Percentiles rank a stretch among this genome's conserved stretches.
Conservation (phyloP, 2,329 filamentous ascomycete species). For the Podosphaera aphanis region DNA sequence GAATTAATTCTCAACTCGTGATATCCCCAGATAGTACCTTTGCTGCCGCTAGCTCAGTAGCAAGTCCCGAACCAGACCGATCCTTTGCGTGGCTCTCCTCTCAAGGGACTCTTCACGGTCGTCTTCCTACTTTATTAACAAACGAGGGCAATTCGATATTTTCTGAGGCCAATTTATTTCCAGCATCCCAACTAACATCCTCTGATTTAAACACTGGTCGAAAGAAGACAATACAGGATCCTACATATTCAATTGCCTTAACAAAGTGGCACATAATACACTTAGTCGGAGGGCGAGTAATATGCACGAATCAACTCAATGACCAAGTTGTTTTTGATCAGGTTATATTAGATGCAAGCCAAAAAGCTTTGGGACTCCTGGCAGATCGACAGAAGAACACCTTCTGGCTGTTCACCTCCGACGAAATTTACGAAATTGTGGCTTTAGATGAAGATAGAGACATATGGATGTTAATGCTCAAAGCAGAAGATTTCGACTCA, state of each 20-base stretch:
- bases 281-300: slow-evolving; percentile 58
- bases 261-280: slow-evolving; percentile 86
- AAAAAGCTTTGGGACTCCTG: slow-evolving; percentile 61
- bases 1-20: slow-evolving; percentile 41
- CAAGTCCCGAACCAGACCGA: slow-evolving; percentile 38
- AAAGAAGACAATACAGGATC: slow-evolving; percentile 42
- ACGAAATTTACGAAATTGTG: slow-evolving; percentile 85
- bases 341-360: slow-evolving; percentile 54
- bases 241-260: slow-evolving; percentile 56
- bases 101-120: slow-evolving; percentile 74
- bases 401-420: slow-evolving; percentile 81
- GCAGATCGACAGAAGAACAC: slow-evolving; percentile 88
- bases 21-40: slow-evolving; percentile 56
- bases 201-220: slow-evolving; percentile 43
- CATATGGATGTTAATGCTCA: slow-evolving; percentile 83
- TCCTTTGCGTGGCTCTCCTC: slow-evolving; percentile 79
- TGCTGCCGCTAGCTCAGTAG: slow-evolving; percentile 27
- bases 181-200: slow-evolving; percentile 48
- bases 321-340: slow-evolving; percentile 75
- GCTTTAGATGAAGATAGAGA: slow-evolving; percentile 76
- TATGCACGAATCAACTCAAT: slow-evolving; percentile 70
- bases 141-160: slow-evolving; percentile 47
- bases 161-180: slow-evolving; percentile 53
- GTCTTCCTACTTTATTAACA: slow-evolving; percentile 37
- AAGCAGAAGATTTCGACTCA: slow-evolving; percentile 66